Base-by-base conservation (phyloP, 2,329 filamentous ascomycete species). In the Aureobasidium sp. region DNA sequence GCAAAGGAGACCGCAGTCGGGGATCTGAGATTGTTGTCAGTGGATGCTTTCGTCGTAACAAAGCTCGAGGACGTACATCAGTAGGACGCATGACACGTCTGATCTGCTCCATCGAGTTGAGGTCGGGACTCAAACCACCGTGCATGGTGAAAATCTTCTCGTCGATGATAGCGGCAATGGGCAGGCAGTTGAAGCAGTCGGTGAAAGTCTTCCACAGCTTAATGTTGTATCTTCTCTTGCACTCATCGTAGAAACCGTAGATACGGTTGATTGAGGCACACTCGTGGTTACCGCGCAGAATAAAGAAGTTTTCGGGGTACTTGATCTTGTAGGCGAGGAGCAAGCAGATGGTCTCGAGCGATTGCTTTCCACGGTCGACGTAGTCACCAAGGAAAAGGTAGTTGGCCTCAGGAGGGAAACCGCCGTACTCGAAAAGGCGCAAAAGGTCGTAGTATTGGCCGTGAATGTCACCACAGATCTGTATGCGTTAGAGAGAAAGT, bases 101-200 rank as follows among this genome's bases (percentile, higher is more conserved):
- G 65, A 98, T 98, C 78, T 98, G 91, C 78, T 98, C 93, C 93
- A 98, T 98, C 29, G 90, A 96, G 80, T 97, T 96, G 61, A 98
- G 79, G 70, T 96, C 93, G 39, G 93, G 93, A 72, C 90, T 96
- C 66, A 98, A 76, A 67, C 93, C 93, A 68, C 93, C 93, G 74
- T 98, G 93, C 91, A 98, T 96, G 68, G 90, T 96, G 78, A 98
- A 97, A 69, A 98, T 98, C 85, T 97, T 98, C 79, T 96, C 93
- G 68, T 95, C 91, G 64, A 98, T 96, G 74, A 98, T 98, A 62
- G 93, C 91, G 55, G 91, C 93, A 71, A 98, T 97, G 42, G 91
- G 91, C 67, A 97, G 75, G 75, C 90, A 96, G 79, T 98, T 98
- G 83, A 98, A 98, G 80, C 90, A 96, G 71, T 98, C 91, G 59